Conservation (phyloP, 495 filamentous ascomycete species). For the Neurospora africana region DNA sequence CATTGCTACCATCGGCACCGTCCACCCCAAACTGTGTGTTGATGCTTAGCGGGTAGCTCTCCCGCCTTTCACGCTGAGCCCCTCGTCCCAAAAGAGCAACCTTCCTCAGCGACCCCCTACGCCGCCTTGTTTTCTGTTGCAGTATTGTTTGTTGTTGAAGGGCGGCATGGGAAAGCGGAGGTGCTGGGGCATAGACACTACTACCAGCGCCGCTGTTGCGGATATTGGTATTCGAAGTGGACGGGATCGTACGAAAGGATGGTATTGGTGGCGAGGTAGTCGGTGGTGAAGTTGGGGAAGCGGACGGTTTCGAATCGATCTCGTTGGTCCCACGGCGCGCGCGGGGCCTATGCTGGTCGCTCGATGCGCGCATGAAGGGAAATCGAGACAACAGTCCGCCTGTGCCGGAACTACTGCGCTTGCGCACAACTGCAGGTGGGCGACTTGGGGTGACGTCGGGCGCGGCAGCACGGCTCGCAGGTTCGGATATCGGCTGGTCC, state of each 20-base stretch:
- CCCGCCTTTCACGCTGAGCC: constrained; percentile 46
- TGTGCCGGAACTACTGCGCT: constrained; percentile 22
- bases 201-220: constrained; percentile 22
- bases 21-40: constrained; percentile 25
- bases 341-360: constrained; percentile 29
- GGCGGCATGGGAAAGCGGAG: constrained; percentile 34
- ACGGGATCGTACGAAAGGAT: constrained; percentile 17
- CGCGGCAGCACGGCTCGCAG: constrained; percentile 1
- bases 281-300: constrained; percentile 8
- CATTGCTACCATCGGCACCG: not conserved
- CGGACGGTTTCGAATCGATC: constrained; percentile 8
- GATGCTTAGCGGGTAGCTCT: constrained; percentile 34
- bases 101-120: constrained; percentile 70
- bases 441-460: constrained; percentile 12
- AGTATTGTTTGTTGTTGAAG: constrained; percentile 44
- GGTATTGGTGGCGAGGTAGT: constrained; percentile 18
- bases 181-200: constrained; percentile 22
- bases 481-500: constrained; percentile 10
- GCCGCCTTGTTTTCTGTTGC: constrained; percentile 60
- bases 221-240: constrained; percentile 3
- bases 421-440: constrained; percentile 13
- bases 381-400: constrained; percentile 52
- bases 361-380: constrained; percentile 50
- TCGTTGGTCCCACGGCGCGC: constrained; percentile 32
- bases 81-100: constrained; percentile 67